Evolutionary conservation across 176 grass and related monocot genomes (phyloP).

Genomic region (Carex scoparia): DNA sequence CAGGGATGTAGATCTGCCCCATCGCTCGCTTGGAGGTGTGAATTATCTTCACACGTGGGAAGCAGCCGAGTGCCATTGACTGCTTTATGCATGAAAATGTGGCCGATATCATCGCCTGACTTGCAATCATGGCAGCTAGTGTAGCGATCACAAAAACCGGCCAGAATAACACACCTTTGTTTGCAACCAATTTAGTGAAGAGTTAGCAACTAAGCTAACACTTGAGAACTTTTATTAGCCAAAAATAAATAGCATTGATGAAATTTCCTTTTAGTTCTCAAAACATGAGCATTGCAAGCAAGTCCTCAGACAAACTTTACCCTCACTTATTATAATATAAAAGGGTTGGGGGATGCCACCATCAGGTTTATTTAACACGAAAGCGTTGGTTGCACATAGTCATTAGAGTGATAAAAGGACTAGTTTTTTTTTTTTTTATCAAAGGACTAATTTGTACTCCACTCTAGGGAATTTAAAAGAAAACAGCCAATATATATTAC

Average conservation of each 20-base stretch:
- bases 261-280: background rate
- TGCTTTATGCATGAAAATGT: slow-evolving; percentile 99
- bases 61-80: slow-evolving; percentile 92
- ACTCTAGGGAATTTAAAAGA: background rate
- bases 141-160: slow-evolving; percentile 94
- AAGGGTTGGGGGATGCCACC: background rate
- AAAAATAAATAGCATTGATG: background rate
- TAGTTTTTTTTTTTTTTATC: too few relatives aligned
- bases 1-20: slow-evolving; percentile 98
- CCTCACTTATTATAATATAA: background rate
- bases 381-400: background rate
- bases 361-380: background rate
- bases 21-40: slow-evolving; percentile 95
- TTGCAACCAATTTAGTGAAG: slow-evolving; percentile 2
- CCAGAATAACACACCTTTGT: slow-evolving; percentile 73
- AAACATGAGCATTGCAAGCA: background rate
- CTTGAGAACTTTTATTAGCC: background rate
- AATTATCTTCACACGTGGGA: slow-evolving; percentile 85
- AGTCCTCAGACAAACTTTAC: background rate
- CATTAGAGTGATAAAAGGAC: too few relatives aligned
- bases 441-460: background rate
- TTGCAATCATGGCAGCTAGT: slow-evolving; percentile 96
- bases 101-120: slow-evolving; percentile 98
- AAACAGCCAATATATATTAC: background rate
- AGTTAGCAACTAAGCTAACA: background rate